Conservation (phyloP, 2,329 filamentous ascomycete species). For the Venturia asperata region DNA sequence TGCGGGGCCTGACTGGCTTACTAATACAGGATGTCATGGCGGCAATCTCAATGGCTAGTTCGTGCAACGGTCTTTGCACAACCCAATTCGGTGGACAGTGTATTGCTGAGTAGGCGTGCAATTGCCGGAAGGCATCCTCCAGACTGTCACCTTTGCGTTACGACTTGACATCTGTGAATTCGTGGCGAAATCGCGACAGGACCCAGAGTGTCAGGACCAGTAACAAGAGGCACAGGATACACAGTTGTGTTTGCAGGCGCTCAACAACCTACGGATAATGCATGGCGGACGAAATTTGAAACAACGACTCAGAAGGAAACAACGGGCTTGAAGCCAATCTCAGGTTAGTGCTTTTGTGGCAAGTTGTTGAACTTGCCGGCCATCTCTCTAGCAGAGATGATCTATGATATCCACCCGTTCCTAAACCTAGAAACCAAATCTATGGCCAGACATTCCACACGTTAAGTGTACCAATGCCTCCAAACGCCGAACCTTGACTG, state of each 20-base stretch:
- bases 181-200: background rate
- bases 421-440: background rate
- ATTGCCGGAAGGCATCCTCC: background rate
- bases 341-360: background rate
- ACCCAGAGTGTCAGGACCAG: background rate
- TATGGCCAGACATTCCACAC: background rate
- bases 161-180: background rate
- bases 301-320: background rate
- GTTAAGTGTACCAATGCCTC: background rate
- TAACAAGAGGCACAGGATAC: background rate
- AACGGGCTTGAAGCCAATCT: background rate
- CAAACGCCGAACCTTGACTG: slow-evolving; percentile 11
- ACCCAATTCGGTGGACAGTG: background rate
- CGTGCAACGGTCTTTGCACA: background rate
- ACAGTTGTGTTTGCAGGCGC: background rate
- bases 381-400: slow-evolving; percentile 1
- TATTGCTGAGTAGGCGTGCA: background rate
- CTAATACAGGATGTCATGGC: background rate
- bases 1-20: too few relatives aligned
- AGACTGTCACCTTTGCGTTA: background rate
- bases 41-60: background rate
- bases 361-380: slow-evolving; percentile 2
- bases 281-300: background rate
- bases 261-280: background rate
- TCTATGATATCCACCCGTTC: background rate